Evolutionary conservation across 2,329 filamentous ascomycete species (phyloP).

Genomic region (Claviceps pusilla): DNA sequence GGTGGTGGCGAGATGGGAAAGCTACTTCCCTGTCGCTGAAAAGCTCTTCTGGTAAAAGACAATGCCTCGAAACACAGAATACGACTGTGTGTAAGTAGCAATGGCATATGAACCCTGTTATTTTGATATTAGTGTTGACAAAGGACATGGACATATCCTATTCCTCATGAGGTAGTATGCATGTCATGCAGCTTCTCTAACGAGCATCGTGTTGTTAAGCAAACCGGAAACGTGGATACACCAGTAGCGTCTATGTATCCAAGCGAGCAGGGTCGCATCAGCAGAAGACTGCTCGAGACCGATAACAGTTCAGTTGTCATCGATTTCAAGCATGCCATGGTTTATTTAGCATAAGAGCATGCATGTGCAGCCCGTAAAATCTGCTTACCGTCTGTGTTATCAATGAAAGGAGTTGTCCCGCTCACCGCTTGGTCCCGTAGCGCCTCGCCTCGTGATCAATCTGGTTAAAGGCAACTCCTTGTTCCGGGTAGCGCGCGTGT

Average conservation of each 20-base stretch:
- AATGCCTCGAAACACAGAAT: too few species aligned
- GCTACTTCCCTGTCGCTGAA: not conserved
- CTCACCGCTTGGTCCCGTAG: conserved; percentile 3
- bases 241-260: not conserved
- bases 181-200: conserved; percentile 8
- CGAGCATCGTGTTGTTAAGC: not conserved
- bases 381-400: too few species aligned
- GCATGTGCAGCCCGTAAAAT: too few species aligned
- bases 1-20: not conserved
- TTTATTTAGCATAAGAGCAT: too few species aligned
- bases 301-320: not conserved
- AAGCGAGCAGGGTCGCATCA: conserved; percentile 3
- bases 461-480: not conserved
- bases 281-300: not conserved
- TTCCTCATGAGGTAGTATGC: conserved; percentile 9
- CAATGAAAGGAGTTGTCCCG: not conserved
- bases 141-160: not conserved
- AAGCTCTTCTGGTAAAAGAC: not conserved
- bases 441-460: conserved; percentile 3
- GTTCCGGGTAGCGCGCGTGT: not conserved
- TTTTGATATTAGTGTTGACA: not conserved
- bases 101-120: not conserved
- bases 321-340: not conserved
- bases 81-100: not conserved
- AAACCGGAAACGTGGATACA: conserved; percentile 4